Evolutionary conservation across 179 eudicot genomes (phyloP).

Genomic region (Nepenthes alata): DNA sequence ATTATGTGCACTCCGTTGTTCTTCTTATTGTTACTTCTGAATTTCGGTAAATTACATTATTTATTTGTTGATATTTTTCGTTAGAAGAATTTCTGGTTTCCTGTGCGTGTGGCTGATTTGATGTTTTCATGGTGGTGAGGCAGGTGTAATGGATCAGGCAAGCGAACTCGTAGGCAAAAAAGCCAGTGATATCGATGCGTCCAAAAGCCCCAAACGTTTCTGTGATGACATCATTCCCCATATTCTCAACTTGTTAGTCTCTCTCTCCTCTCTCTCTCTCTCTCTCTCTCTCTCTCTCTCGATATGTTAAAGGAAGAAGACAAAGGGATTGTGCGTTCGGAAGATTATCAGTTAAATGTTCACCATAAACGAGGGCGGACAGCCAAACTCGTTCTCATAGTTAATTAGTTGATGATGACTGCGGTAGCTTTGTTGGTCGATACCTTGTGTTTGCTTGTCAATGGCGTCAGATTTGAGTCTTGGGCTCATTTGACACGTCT

Average conservation of each 20-base stretch:
- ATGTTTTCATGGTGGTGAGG: not conserved
- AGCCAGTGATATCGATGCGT: slow-evolving; percentile 4
- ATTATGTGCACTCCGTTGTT: not conserved
- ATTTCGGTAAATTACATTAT: not conserved
- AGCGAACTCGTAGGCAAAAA: slow-evolving; percentile 6
- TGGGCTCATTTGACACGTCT: no score
- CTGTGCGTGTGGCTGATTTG: not conserved
- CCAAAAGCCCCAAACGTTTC: slow-evolving; percentile 14
- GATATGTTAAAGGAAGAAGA: no score
- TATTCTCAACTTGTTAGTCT: slow-evolving; percentile 46
- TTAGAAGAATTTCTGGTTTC: not conserved
- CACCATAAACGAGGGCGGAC: no score
- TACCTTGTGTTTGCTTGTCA: not conserved
- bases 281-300: not conserved
- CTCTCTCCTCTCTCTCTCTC: not conserved
- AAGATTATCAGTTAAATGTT: no score
- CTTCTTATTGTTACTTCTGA: not conserved
- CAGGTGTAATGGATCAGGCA: slow-evolving; percentile 17
- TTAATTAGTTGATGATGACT: no score
- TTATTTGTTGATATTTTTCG: not conserved
- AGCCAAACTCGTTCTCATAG: no score
- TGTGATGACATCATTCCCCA: slow-evolving; percentile 39
- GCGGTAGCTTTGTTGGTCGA: not conserved
- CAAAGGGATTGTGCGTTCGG: no score
- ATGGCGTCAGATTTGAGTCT: no score